Conservation (phyloP, 208 protist species). For the Trypanosoma lewisi region DNA sequence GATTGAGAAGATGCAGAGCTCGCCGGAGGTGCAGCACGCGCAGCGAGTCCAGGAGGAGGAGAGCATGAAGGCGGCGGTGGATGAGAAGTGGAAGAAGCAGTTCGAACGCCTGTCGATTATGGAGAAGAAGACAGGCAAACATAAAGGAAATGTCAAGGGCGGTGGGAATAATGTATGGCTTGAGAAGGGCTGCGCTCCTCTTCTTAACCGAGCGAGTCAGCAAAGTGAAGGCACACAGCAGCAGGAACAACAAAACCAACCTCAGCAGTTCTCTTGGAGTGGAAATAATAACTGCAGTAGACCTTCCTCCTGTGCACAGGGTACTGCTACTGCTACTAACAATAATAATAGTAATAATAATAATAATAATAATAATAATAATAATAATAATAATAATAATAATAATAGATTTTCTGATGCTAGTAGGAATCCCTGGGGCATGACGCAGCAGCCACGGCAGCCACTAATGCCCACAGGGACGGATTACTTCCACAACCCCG, state of each 20-base stretch:
- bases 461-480: constrained; percentile 12
- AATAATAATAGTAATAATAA: constrained; percentile 6
- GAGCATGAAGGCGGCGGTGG: constrained; percentile 31
- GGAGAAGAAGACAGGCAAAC: constrained; percentile 4
- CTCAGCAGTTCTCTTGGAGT: background rate
- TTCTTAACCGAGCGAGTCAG: background rate
- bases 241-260: constrained; percentile 4
- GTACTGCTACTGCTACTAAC: background rate
- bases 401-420: constrained; percentile 6
- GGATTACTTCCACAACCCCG: constrained; percentile 28
- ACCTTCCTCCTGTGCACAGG: background rate
- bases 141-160: constrained; percentile 30
- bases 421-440: background rate
- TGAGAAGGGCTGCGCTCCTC: constrained; percentile 18
- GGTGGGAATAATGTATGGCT: constrained; percentile 46
- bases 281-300: constrained; percentile 7
- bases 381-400: background rate
- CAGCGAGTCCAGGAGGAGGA: constrained; percentile 48
- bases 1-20: constrained; percentile 71
- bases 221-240: constrained; percentile 1
- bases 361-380: constrained; percentile 15
- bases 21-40: constrained; percentile 61
- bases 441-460: constrained; percentile 1
- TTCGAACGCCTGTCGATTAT: background rate
- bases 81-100: constrained; percentile 28